Base-by-base conservation (phyloP, 176 grass and related monocot species). In the Musa itinerans region DNA sequence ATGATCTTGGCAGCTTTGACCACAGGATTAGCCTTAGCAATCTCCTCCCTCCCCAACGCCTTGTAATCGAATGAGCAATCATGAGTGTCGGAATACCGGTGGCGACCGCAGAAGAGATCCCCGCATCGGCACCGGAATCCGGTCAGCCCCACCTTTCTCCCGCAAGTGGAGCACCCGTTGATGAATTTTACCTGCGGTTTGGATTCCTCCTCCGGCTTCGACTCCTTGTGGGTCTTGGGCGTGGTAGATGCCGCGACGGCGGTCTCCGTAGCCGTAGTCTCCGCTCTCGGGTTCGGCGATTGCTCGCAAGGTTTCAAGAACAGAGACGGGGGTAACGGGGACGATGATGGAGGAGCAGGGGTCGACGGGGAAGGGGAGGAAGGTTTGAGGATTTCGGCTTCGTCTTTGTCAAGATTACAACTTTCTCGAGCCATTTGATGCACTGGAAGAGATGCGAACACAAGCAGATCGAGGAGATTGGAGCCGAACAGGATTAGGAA, bases 91-190 rank as follows among this genome's bases (percentile, higher is more conserved):
- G 67, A 69, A 29, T 69, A 69, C 13, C 67, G 67, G 16, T 69
- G 67, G 67, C 67, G 25, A 29, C 67, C 34, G 16, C 67, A 69
- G 34, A 69, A 69, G 26, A 69, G 67, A 48, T 69, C 26, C 26
- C 67, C 67, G 14, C 67, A 69, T 19, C 67, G 67, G 34, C 67
- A 69, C 67, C 67, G 67, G 67, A 69, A 69, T 49, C 67, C 67
- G 15, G 67, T 69, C 29, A 69, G 34, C 12, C 67, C 67, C 67
- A 69, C 67, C 26, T 17, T 69, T 48, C 48, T 69, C 67, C 14
- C 26, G 67, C 67, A 69, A 24, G 67, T 69, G 26, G 67, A 69
- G 27, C 67, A 69, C 34, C 67, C 19, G 67, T 69, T 69, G 29
- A 10, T n/a, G 11, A 69, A 69, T 17, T 34, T 27, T 48, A 69